Conservation (phyloP, 2,329 filamentous ascomycete genomes). For the Monilinia vaccinii-corymbosi region DNA sequence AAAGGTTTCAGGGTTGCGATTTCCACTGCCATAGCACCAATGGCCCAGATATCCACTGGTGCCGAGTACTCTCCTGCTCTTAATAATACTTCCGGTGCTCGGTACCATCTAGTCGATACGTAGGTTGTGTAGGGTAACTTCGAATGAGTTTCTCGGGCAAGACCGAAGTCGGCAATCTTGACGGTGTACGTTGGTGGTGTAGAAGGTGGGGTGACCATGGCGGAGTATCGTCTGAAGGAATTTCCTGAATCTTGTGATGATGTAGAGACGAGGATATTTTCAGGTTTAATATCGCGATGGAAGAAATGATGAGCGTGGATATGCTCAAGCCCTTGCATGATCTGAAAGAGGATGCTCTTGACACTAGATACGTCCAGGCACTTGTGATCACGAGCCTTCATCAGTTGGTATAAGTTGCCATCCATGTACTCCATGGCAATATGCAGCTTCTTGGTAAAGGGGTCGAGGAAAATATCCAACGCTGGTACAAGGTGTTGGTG, state of each 20-base stretch:
- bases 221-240: conserved; percentile 86
- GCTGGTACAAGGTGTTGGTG: conserved; percentile 95
- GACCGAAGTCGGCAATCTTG: conserved; percentile 96
- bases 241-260: conserved; percentile 69
- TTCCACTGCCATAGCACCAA: conserved; percentile 97
- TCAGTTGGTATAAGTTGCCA: conserved; percentile 94
- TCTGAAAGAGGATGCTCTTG: conserved; percentile 97
- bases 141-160: conserved; percentile 95
- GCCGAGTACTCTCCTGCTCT: conserved; percentile 95
- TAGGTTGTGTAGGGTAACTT: conserved; percentile 97
- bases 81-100: conserved; percentile 85
- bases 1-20: conserved; percentile 93
- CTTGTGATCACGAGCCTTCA: conserved; percentile 98
- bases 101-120: conserved; percentile 93
- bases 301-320: conserved; percentile 98
- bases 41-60: conserved; percentile 96
- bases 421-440: conserved; percentile 99
- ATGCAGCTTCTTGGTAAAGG: conserved; percentile 90
- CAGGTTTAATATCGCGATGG: conserved; percentile 97
- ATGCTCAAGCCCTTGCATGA: conserved; percentile 90
- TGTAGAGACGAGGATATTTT: conserved; percentile 95
- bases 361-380: conserved; percentile 81
- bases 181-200: conserved; percentile 91
- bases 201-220: conserved; percentile 86
- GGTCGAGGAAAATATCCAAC: conserved; percentile 95